Evolutionary conservation across 805 yeast genomes (phyloP).

Genomic region (Kodamaea restingae): DNA sequence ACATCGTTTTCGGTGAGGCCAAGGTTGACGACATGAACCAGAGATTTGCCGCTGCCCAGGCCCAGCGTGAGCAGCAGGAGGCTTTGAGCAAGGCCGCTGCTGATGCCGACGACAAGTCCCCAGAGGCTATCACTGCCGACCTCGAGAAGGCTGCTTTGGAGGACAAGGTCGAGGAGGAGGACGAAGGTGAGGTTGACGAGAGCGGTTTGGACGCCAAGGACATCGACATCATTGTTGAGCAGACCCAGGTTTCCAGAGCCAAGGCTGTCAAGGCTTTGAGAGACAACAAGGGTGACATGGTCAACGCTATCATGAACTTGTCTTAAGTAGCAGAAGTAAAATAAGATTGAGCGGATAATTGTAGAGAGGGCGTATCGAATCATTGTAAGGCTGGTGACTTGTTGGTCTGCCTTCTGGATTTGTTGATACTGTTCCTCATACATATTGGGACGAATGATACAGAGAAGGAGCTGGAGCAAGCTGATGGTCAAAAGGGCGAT

Average conservation of each 20-base stretch:
- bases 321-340: slow-evolving; percentile 30
- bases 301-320: slow-evolving; percentile 90
- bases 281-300: slow-evolving; percentile 88
- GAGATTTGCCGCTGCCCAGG: slow-evolving; percentile 79
- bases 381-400: too few species aligned
- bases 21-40: slow-evolving; percentile 90
- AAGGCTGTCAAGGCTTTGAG: slow-evolving; percentile 90
- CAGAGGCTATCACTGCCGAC: slow-evolving; percentile 79
- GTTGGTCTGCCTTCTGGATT: too few species aligned
- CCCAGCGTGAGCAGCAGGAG: slow-evolving; percentile 60
- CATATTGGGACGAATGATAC: too few species aligned
- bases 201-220: slow-evolving; percentile 80
- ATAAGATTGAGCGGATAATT: too few species aligned
- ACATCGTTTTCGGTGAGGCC: slow-evolving; percentile 97
- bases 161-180: slow-evolving; percentile 45
- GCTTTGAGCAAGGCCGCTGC: slow-evolving; percentile 44
- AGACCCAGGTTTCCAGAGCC: slow-evolving; percentile 82
- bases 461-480: too few species aligned
- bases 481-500: too few species aligned
- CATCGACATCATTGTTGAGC: slow-evolving; percentile 82
- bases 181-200: slow-evolving; percentile 76
- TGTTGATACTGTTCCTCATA: too few species aligned
- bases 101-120: slow-evolving; percentile 53
- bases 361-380: too few species aligned
- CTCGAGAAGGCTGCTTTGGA: slow-evolving; percentile 62